These are phyloP conservation scores for Zea luxurians DNA, from an alignment of 176 grass and related monocot species.

Conservation along the genomic window DNA sequence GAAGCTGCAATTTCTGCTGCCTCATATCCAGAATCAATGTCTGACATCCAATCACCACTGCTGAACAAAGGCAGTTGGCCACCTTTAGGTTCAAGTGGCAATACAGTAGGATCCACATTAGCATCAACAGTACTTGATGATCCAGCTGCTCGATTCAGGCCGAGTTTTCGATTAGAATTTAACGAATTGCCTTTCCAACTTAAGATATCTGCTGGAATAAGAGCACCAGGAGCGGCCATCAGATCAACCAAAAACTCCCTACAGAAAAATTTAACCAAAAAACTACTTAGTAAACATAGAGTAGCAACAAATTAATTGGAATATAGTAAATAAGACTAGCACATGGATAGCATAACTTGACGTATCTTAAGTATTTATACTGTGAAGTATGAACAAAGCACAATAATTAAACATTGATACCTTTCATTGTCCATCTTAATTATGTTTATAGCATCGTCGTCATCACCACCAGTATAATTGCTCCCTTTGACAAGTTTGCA, in stretches of 20 bases:
- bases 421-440: conserved; percentile 93
- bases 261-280: conserved; percentile 30
- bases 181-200: conserved; percentile 77
- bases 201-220: conserved; percentile 90
- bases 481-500: conserved; percentile 99
- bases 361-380: conserved; percentile 31
- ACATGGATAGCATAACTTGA: conserved; percentile 34
- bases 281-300: conserved; percentile 26
- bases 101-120: conserved; percentile 40
- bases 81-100: conserved; percentile 42
- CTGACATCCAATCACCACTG: conserved; percentile 45
- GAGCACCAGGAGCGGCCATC: conserved; percentile 92
- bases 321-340: background rate
- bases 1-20: conserved; percentile 37
- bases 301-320: too few species aligned
- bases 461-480: conserved; percentile 93
- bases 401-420: conserved; percentile 47
- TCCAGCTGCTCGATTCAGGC: conserved; percentile 41
- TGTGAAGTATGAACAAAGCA: background rate
- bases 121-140: conserved; percentile 44
- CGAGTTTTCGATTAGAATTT: conserved; percentile 57
- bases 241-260: conserved; percentile 99
- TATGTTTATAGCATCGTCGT: conserved; percentile 98
- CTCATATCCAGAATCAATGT: conserved; percentile 54
- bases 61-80: conserved; percentile 37